Evolutionary conservation across 768 basidiomycete species (phyloP), one percentile per base, ranked within the genome.

Genomic region (Panellus pusillus): DNA sequence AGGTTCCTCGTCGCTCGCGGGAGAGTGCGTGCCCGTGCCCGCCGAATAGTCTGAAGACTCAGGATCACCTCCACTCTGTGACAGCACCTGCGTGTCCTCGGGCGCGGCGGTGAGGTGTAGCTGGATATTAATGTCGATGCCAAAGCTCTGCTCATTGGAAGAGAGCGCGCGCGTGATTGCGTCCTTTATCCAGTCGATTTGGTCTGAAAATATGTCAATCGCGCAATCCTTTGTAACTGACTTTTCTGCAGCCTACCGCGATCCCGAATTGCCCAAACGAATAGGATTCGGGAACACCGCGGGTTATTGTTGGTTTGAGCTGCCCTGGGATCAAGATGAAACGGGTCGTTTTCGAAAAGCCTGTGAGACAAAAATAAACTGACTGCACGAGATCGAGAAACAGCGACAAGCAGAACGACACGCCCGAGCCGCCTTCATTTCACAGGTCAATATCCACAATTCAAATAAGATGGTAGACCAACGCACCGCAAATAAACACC

Each of bases 221-320:
- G 39, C 5, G 19, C 6, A 14, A 13, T n/a, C 8, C 11, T 19
- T 24, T 14, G 32, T 14, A 24, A 28, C 12, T 4, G 24, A 11
- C 20, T 6, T 24, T 6, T 24, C 24, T 24, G 14, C 53, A 13
- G 40, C 72, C 44, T 38, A 75, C 78, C 66, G 13, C 65, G 40
- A 42, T 78, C 70, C 18, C 77, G 72, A 31, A 80, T 69, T 0
- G 74, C 65, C 79, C 79, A 81, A 1, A 77, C 63, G 54, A 79
- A 76, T 0, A 74, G 57, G 13, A 77, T 52, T 8, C 59, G 54
- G 36, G 62, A 64, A 35, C 68, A 66, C 29, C 72, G 72, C 8
- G 44, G 55, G 38, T 58, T 65, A 24, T 61, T 58, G 19, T 59
- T 63, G 1, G 29, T 52, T 18, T 63, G 66, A 0, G 68, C 66